Evolutionary conservation across 768 basidiomycete genomes (phyloP).

Genomic region (Mycena floridula): DNA sequence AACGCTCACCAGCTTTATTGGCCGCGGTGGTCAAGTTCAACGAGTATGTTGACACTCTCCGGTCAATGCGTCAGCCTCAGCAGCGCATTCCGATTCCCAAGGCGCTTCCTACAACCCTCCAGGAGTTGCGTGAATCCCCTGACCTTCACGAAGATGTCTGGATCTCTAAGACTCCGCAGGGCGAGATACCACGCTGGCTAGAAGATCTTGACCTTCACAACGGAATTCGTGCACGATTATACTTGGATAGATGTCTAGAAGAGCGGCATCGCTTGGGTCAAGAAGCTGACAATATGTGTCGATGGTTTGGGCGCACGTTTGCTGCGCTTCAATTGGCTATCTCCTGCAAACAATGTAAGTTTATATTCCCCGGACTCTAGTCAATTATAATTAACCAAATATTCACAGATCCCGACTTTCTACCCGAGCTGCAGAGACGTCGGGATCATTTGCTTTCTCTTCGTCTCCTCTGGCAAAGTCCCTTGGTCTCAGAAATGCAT

Average conservation of each 20-base stretch:
- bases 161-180: constrained; percentile 14
- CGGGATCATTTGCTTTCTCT: too few species aligned
- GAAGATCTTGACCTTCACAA: constrained; percentile 21
- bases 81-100: constrained; percentile 24
- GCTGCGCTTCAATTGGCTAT: constrained; percentile 9
- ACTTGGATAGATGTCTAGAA: constrained; percentile 20
- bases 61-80: constrained; percentile 13
- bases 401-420: too few species aligned
- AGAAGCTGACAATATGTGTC: constrained; percentile 28
- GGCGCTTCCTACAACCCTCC: constrained; percentile 23
- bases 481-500: too few species aligned
- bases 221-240: constrained; percentile 17
- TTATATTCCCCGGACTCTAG: too few species aligned
- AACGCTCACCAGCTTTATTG: constrained; percentile 18
- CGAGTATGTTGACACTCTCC: constrained; percentile 16
- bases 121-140: constrained; percentile 15
- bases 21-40: constrained; percentile 22
- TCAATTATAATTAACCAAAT: too few species aligned
- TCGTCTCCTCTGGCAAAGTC: too few species aligned
- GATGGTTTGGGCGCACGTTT: constrained; percentile 27
- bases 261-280: constrained; percentile 17
- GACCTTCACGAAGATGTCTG: constrained; percentile 31
- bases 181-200: constrained; percentile 22
- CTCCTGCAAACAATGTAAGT: background rate
- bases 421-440: too few species aligned